Percentiles rank a stretch among this genome's conserved stretches.
These are phyloP conservation scores for Yamadazyma diddensiae DNA, from an alignment of 1,139 yeast species.

Conservation along the genomic window DNA sequence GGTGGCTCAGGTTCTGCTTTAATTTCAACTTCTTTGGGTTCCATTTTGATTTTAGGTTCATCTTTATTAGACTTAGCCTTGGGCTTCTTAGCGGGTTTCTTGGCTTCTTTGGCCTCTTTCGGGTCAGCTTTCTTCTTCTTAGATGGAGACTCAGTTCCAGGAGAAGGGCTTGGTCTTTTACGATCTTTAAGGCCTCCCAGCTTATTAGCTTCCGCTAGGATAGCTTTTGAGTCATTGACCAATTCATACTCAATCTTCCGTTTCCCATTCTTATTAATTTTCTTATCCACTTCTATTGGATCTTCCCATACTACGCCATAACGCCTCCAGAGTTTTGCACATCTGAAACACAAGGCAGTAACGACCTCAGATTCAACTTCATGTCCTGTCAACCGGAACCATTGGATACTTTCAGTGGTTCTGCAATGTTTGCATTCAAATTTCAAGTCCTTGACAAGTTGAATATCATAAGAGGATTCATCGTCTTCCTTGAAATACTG, in stretches of 20 bases:
- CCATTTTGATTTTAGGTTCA: conserved; percentile 1
- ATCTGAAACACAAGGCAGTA: conserved; percentile 72
- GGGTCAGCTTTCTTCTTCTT: conserved; percentile 8
- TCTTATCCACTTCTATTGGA: conserved; percentile 65
- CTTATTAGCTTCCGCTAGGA: conserved; percentile 44
- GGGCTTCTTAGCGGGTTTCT: conserved; percentile 1
- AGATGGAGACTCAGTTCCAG: conserved; percentile 4
- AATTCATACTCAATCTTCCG: conserved; percentile 71
- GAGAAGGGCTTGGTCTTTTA: conserved; percentile 10
- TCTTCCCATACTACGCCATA: conserved; percentile 90
- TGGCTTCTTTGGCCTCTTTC: conserved; percentile 1
- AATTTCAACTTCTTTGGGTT: neutral
- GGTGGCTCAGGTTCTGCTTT: conserved; percentile 1
- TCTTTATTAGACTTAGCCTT: conserved; percentile 1
- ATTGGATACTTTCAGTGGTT: conserved; percentile 50
- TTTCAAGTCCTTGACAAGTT: conserved; percentile 39
- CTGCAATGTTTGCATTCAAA: conserved; percentile 67
- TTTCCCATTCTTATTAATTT: conserved; percentile 45
- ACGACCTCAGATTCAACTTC: conserved; percentile 27
- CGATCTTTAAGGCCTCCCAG: conserved; percentile 4
- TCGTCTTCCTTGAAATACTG: conserved; percentile 60
- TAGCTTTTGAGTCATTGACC: conserved; percentile 59
- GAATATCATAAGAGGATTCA: conserved; percentile 65
- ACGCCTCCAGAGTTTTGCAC: conserved; percentile 89
- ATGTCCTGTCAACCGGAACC: conserved; percentile 74